Evolutionary conservation across 2,329 filamentous ascomycete genomes (phyloP), one percentile per base, ranked within the genome.

Genomic region (Apiospora koreana): DNA sequence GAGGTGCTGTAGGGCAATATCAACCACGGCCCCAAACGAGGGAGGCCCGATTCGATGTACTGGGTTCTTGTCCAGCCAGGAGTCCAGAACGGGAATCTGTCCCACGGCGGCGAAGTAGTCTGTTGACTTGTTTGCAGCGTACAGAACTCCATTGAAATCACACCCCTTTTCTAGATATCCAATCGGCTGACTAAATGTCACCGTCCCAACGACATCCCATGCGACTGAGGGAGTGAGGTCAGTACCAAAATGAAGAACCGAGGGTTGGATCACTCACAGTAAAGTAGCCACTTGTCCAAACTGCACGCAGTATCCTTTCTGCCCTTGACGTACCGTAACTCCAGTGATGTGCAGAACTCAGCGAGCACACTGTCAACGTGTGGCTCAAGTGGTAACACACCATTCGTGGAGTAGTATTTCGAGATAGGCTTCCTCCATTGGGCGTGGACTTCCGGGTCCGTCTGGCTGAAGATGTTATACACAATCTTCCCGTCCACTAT

Each of bases 101-200:
- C 73, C 74, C 62, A 80, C 69, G 71, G 76, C 65, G 72, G 69
- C 67, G 69, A 80, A 75, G 77, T 81, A 77, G 67, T 83, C 79
- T 9, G 81, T 76, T 6, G 82, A 77, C 12, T 78, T 74, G 21
- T 77, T 76, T 0, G 77, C 74, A 6, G 73, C 74, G 18, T 69
- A 71, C 7, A 84, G 79, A 38, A 80, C 83, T 4, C 78, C 79
- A 42, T 80, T 78, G 73, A 82, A 76, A 70, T 85, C 83, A 9
- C 72, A 72, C 1, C 79, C 76, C 4, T 79, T 76, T 28, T 83
- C 75, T 18, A 85, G 76, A 71, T 84, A 85, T 8, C 83, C 82
- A 46, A 85, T 80, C 45, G 78, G 78, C n/a, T 79, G 76, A 48
- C 81, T 80, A 54, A 83, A 85, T 23, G 81, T 83, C 18, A 84